Evolutionary conservation across 2,329 filamentous ascomycete genomes (phyloP).

Genomic region (Botrytis medusae): DNA sequence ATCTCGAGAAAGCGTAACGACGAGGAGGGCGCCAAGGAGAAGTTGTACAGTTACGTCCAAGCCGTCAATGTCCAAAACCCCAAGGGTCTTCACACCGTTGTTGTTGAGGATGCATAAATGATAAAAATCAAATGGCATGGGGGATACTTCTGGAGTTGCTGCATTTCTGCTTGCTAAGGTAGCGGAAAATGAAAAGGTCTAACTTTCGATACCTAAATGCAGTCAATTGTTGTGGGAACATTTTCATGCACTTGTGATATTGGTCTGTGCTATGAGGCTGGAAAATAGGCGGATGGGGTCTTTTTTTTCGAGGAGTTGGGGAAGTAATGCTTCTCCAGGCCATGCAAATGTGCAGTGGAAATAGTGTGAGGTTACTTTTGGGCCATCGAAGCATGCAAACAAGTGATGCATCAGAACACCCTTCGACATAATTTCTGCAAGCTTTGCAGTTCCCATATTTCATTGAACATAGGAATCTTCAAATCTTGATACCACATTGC

Average conservation of each 20-base stretch:
- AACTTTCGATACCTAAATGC: conserved; percentile 27
- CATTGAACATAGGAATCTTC: conserved; percentile 10
- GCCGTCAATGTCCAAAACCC: conserved; percentile 99
- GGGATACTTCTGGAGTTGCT: conserved; percentile 36
- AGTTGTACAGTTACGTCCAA: conserved; percentile 99
- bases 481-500: conserved; percentile 14
- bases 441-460: conserved; percentile 13
- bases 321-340: neutral
- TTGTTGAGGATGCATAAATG: conserved; percentile 69
- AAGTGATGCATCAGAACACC: conserved; percentile 15
- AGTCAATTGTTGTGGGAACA: conserved; percentile 10
- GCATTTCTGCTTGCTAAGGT: conserved; percentile 37
- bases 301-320: neutral
- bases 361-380: neutral
- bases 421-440: conserved; percentile 2
- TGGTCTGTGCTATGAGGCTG: conserved; percentile 19
- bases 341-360: conserved; percentile 1
- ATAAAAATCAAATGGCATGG: conserved; percentile 31
- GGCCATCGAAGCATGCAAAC: conserved; percentile 10
- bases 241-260: conserved; percentile 22
- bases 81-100: conserved; percentile 92
- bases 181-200: conserved; percentile 39
- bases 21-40: conserved; percentile 99
- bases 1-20: conserved; percentile 99
- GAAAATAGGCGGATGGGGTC: neutral